phyloP scores from a whole-genome alignment of 192 early-diverging fungal species.

The Rhizophagus sp. region DNA sequence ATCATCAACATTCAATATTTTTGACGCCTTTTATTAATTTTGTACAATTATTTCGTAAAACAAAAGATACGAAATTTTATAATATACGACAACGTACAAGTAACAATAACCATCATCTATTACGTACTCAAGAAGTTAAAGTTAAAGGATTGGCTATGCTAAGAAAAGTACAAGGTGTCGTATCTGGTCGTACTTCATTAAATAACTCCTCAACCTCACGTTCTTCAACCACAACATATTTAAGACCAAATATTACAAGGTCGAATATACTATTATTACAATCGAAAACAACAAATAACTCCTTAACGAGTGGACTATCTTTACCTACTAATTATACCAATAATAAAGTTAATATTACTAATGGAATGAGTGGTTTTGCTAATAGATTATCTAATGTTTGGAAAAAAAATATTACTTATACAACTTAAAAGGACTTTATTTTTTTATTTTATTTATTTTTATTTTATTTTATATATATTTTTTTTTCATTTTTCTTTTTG shows the following conservation, averaged over 20 bases:
- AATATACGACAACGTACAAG: background rate
- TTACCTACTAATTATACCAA: background rate
- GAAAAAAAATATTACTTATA: slow-evolving; percentile 15
- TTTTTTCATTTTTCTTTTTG: no score
- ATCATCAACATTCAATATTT: background rate
- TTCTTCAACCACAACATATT: background rate
- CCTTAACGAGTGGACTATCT: background rate
- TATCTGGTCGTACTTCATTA: background rate
- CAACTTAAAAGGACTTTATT: no score
- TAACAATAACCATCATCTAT: background rate
- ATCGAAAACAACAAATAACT: background rate
- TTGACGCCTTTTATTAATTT: background rate
- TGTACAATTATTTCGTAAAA: slow-evolving; percentile 1
- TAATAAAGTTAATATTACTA: background rate
- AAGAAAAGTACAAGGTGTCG: slow-evolving; percentile 6
- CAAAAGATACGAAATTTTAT: background rate
- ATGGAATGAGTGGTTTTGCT: slow-evolving; percentile 5
- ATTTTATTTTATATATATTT: no score
- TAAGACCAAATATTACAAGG: background rate
- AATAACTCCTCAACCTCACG: background rate
- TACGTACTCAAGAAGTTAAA: slow-evolving; percentile 2
- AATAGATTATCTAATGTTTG: slow-evolving; percentile 15
- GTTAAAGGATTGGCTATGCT: slow-evolving; percentile 16
- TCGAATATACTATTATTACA: background rate
- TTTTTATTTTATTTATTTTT: no score